Evolutionary conservation across 441 rosid genomes (phyloP).

Genomic region (Euphorbia corollata): DNA sequence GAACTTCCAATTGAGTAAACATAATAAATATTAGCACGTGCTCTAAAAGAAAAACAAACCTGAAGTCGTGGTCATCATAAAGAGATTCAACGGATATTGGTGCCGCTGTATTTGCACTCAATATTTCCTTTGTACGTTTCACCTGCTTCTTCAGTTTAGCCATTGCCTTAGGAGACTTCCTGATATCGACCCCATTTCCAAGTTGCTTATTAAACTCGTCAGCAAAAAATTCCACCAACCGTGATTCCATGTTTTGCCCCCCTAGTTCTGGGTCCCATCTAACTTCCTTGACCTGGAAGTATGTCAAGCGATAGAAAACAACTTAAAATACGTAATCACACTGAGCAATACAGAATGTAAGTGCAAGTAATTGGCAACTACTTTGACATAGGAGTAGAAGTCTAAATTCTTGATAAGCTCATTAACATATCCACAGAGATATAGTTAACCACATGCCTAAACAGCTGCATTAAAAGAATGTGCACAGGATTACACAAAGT

Average conservation of each 20-base stretch:
- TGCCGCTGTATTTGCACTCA: conserved; percentile 85
- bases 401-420: background rate
- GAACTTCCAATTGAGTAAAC: background rate
- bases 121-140: conserved; percentile 88
- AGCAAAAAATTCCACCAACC: conserved; percentile 77
- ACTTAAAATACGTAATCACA: conserved; percentile 7
- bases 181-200: conserved; percentile 80
- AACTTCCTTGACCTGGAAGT: conserved; percentile 81
- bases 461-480: background rate
- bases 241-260: conserved; percentile 79
- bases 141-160: conserved; percentile 97
- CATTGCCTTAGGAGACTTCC: conserved; percentile 85
- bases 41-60: conserved; percentile 32
- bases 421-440: background rate
- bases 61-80: conserved; percentile 84
- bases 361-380: background rate
- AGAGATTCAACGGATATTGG: conserved; percentile 93
- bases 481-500: background rate
- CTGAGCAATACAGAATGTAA: background rate
- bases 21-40: background rate
- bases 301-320: conserved; percentile 14
- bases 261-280: conserved; percentile 94
- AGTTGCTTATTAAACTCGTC: conserved; percentile 89
- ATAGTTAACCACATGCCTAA: background rate
- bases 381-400: too few species aligned